phyloP scores from a whole-genome alignment of 345 rosid species.

The Noccaea caerulescens region DNA sequence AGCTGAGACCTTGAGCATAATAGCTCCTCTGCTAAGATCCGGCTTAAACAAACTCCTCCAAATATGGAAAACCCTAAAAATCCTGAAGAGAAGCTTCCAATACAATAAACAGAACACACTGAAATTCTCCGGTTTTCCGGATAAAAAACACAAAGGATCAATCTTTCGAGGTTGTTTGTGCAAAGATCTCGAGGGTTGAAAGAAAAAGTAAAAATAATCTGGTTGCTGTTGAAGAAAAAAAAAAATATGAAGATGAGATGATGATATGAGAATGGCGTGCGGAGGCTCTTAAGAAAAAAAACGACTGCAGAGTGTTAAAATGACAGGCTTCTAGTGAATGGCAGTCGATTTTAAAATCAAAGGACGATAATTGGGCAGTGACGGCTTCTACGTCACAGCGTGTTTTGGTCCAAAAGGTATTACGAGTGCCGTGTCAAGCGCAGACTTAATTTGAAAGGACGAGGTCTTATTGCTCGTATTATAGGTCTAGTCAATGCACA shows the following conservation, averaged over 20 bases:
- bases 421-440: constrained; percentile 42
- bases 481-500: constrained; percentile 32
- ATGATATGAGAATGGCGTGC: background rate
- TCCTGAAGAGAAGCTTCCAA: background rate
- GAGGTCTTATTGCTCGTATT: constrained; percentile 19
- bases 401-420: background rate
- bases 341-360: constrained; percentile 17
- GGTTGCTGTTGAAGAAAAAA: constrained; percentile 13
- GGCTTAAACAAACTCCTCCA: constrained; percentile 3
- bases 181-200: constrained; percentile 28
- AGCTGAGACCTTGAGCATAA: constrained; percentile 39
- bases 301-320: constrained; percentile 28
- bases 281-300: background rate
- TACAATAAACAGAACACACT: background rate
- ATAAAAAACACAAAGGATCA: background rate
- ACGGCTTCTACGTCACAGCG: constrained; percentile 32
- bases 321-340: constrained; percentile 27
- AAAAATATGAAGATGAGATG: constrained; percentile 4
- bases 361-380: constrained; percentile 33
- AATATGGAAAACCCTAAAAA: background rate
- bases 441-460: constrained; percentile 40
- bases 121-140: constrained; percentile 2
- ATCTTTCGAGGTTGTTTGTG: constrained; percentile 30
- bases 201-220: background rate
- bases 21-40: background rate